phyloP scores from a whole-genome alignment of 352 stramenopile species.

The Globisporangium okanoganense region DNA sequence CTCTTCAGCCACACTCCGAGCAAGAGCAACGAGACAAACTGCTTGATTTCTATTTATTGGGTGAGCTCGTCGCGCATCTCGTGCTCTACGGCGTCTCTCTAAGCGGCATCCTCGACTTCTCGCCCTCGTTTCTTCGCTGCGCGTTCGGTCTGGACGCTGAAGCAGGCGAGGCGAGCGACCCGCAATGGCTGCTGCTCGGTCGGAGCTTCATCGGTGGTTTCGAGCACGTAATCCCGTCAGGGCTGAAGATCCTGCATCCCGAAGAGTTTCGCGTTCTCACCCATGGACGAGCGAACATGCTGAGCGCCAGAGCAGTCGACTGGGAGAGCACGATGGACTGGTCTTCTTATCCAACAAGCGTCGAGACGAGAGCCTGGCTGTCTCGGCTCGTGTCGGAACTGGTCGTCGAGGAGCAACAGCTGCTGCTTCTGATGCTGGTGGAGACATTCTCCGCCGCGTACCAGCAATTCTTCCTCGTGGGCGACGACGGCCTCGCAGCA shows the following conservation, averaged over 20 bases:
- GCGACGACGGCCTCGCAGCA: not conserved
- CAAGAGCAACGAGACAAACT: constrained; percentile 22
- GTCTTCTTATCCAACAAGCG: constrained; percentile 12
- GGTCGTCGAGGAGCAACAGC: constrained; percentile 54
- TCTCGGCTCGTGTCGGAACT: constrained; percentile 47
- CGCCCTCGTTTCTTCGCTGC: constrained; percentile 42
- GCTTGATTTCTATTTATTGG: constrained; percentile 53
- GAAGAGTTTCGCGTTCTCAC: constrained; percentile 59
- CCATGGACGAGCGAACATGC: constrained; percentile 24
- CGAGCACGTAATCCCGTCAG: constrained; percentile 44
- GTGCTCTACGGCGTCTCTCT: constrained; percentile 43
- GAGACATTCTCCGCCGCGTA: constrained; percentile 41
- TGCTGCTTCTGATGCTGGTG: constrained; percentile 51
- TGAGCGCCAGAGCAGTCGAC: constrained; percentile 37
- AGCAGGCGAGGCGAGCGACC: not conserved
- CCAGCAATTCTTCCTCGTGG: constrained; percentile 35
- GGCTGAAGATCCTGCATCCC: constrained; percentile 37
- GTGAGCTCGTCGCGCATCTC: constrained; percentile 58
- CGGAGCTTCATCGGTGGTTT: constrained; percentile 53
- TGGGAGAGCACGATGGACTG: constrained; percentile 37
- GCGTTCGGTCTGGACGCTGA: constrained; percentile 18
- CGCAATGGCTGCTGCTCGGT: constrained; percentile 13
- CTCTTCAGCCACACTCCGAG: not conserved
- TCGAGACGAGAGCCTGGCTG: constrained; percentile 26
- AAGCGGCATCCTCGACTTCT: constrained; percentile 54